A percentile compares a stretch with the other conserved stretches of the same genome.
Evolutionary conservation across 176 grass and related monocot genomes (phyloP).

Genomic region (Oryza rufipogon): DNA sequence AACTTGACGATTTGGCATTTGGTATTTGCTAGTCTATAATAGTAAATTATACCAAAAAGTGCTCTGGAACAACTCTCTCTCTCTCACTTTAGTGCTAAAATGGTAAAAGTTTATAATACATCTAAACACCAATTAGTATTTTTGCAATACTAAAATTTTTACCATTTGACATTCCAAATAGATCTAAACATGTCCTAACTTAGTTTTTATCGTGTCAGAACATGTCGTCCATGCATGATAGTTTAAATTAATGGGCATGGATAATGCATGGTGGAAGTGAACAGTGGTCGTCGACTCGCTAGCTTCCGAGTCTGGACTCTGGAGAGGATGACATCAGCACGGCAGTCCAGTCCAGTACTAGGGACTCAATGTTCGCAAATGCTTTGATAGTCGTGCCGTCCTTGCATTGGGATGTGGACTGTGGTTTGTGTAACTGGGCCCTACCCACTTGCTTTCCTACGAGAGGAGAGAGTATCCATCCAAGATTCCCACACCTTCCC

Average conservation of each 20-base stretch:
- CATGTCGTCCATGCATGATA: no score
- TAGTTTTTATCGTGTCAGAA: neutral
- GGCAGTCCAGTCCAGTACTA: neutral
- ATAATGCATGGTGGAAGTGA: neutral
- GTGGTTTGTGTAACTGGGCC: neutral
- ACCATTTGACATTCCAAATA: no score
- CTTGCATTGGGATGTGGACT: conserved; percentile 8
- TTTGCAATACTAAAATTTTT: no score
- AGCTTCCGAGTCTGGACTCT: neutral
- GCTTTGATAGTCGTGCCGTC: neutral
- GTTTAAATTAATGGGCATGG: neutral
- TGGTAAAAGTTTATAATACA: no score
- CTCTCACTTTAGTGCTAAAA: no score
- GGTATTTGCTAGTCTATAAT: no score
- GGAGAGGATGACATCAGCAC: neutral
- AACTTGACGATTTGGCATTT: no score
- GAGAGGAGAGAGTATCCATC: neutral
- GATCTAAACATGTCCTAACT: no score
- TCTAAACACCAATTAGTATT: no score
- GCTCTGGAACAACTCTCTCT: no score
- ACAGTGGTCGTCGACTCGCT: neutral
- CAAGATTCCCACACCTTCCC: neutral
- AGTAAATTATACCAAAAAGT: no score
- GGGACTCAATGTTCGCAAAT: neutral
- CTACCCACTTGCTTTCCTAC: neutral